Evolutionary conservation across 1,284 basidiomycete genomes (phyloP).

Genomic region (Cutaneotrichosporon sp.): DNA sequence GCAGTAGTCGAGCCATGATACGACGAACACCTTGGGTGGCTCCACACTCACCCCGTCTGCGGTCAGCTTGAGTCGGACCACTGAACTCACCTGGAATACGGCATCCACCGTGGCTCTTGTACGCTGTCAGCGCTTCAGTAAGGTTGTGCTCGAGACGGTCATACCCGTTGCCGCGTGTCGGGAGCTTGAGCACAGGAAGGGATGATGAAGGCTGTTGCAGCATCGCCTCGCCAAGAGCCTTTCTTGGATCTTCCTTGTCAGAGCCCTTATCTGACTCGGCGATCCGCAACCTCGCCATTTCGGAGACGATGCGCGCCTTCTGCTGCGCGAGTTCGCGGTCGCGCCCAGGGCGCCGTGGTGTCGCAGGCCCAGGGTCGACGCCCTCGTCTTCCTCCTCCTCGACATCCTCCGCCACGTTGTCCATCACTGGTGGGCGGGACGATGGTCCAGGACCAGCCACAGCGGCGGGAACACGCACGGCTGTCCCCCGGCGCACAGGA

Average conservation of each 20-base stretch:
- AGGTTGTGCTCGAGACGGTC: conserved; percentile 61
- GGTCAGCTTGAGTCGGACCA: not conserved
- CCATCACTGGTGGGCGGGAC: conserved; percentile 60
- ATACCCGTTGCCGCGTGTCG: conserved; percentile 12
- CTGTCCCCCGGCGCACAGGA: conserved; percentile 46
- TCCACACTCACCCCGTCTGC: conserved; percentile 50
- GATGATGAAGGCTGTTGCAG: not conserved
- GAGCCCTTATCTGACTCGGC: conserved; percentile 12
- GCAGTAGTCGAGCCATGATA: conserved; percentile 97
- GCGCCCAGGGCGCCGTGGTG: conserved; percentile 26
- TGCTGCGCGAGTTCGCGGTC: conserved; percentile 65
- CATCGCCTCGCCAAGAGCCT: conserved; percentile 13
- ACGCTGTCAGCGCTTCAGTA: conserved; percentile 48
- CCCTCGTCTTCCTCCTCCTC: conserved; percentile 54
- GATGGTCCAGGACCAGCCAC: conserved; percentile 21
- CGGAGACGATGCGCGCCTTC: conserved; percentile 82
- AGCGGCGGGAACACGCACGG: conserved; percentile 10
- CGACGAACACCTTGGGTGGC: conserved; percentile 82
- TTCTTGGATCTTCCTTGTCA: conserved; percentile 11
- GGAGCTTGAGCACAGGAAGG: conserved; percentile 1
- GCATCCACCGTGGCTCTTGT: conserved; percentile 11
- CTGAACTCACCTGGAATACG: conserved; percentile 54
- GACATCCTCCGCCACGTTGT: conserved; percentile 45
- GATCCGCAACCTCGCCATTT: conserved; percentile 64
- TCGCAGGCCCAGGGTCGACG: conserved; percentile 1